phyloP scores from a whole-genome alignment of 1,284 basidiomycete genomes.

The Moesziomyces sp. region DNA sequence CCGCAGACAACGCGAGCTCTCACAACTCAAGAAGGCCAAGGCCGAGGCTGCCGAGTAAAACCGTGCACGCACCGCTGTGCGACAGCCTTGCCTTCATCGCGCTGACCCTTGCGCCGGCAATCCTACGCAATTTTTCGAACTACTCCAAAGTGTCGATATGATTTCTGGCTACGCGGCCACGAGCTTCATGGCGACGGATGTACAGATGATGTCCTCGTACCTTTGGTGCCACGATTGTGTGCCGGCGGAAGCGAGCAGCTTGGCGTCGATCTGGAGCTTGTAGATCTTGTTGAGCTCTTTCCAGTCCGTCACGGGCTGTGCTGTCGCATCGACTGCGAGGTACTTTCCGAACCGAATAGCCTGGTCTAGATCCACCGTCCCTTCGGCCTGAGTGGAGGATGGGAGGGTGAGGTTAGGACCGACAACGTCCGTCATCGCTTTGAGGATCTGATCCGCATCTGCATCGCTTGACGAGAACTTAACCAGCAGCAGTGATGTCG shows the following conservation, averaged over 20 bases:
- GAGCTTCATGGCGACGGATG: slow-evolving; percentile 49
- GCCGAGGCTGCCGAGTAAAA: slow-evolving; percentile 33
- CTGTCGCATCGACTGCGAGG: neutral
- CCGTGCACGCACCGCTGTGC: no score
- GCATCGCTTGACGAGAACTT: slow-evolving; percentile 22
- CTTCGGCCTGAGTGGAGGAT: neutral
- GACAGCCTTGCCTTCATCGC: no score
- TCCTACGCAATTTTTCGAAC: slow-evolving; percentile 1
- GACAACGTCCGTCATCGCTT: slow-evolving; percentile 38
- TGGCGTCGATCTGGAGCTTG: slow-evolving; percentile 39
- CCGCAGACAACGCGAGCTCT: slow-evolving; percentile 54
- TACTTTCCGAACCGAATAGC: slow-evolving; percentile 19
- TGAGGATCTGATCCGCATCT: slow-evolving; percentile 12
- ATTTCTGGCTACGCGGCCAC: slow-evolving; percentile 19
- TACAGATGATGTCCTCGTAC: slow-evolving; percentile 45
- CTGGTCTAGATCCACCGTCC: slow-evolving; percentile 24
- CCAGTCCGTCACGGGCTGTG: slow-evolving; percentile 38
- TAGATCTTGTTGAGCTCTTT: slow-evolving; percentile 51
- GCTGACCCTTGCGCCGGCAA: neutral
- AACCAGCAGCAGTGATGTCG: slow-evolving; percentile 38
- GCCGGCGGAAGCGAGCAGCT: slow-evolving; percentile 6
- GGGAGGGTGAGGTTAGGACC: slow-evolving; percentile 16
- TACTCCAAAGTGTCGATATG: neutral
- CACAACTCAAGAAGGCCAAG: slow-evolving; percentile 42
- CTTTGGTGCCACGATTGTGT: neutral